Conservation (phyloP, 2,329 filamentous ascomycete species). For the Rutstroemia sydowiana region DNA sequence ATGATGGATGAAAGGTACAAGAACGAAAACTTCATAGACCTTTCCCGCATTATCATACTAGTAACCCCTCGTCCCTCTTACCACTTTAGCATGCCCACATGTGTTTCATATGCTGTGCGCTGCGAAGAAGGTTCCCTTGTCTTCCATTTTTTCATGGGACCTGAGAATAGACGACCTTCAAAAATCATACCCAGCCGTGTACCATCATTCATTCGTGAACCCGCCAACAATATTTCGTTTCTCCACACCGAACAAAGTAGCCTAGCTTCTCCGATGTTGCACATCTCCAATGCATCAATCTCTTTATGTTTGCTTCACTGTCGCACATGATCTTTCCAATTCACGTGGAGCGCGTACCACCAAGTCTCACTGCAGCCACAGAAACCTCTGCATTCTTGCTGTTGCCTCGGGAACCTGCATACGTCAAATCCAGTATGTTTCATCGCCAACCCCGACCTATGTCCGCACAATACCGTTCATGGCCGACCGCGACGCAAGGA, state of each 20-base stretch:
- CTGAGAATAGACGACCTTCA: too few relatives aligned
- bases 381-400: background rate
- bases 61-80: background rate
- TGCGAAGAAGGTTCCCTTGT: background rate
- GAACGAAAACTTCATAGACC: conserved; percentile 8
- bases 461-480: conserved; percentile 5
- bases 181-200: too few relatives aligned
- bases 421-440: conserved; percentile 9
- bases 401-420: conserved; percentile 9
- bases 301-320: background rate
- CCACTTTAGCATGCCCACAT: background rate
- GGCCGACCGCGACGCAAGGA: conserved; percentile 9
- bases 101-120: conserved; percentile 4
- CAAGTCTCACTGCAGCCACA: background rate
- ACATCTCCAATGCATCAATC: background rate
- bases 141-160: background rate
- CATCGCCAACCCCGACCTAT: conserved; percentile 4
- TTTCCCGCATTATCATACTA: too few relatives aligned
- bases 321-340: background rate
- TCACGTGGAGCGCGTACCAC: background rate
- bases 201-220: too few relatives aligned
- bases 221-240: too few relatives aligned
- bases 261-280: background rate
- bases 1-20: conserved; percentile 6
- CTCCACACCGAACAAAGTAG: too few relatives aligned